Conservation (phyloP, 306 rosid genomes). For the Rosa lucieae region DNA sequence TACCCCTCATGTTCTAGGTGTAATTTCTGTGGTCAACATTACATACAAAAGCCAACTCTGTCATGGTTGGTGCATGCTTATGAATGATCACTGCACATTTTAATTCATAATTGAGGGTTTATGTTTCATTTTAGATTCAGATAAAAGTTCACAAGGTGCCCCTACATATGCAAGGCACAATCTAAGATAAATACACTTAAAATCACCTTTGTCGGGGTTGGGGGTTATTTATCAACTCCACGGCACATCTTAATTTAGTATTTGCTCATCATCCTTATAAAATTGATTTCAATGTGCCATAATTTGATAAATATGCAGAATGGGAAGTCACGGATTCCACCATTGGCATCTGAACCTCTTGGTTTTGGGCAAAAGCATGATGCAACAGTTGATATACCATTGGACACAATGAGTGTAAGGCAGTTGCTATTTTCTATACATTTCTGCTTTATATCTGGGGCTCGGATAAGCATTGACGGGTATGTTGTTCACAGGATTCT, state of each 20-base stretch:
- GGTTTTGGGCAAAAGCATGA: constrained; percentile 90
- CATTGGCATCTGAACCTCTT: constrained; percentile 56
- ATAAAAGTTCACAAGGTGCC: too few species aligned
- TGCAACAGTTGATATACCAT: constrained; percentile 87
- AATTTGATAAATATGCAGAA: constrained; percentile 48
- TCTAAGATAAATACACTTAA: neutral
- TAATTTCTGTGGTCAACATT: neutral
- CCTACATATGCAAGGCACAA: neutral
- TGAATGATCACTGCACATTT: neutral
- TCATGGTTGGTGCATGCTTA: neutral
- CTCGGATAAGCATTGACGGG: constrained; percentile 25
- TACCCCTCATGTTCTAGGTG: neutral
- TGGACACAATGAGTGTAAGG: constrained; percentile 69
- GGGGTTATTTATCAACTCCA: neutral
- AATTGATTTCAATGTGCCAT: neutral
- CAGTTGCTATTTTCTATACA: constrained; percentile 11
- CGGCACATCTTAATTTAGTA: neutral
- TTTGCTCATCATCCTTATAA: neutral
- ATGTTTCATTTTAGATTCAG: neutral
- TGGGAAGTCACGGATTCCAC: constrained; percentile 72
- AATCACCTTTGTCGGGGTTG: neutral
- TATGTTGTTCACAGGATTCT: constrained; percentile 56
- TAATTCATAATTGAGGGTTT: neutral
- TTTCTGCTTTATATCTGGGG: constrained; percentile 20
- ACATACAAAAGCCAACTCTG: neutral